Evolutionary conservation across 495 filamentous ascomycete genomes (phyloP).

Genomic region (Parmelia sp.): DNA sequence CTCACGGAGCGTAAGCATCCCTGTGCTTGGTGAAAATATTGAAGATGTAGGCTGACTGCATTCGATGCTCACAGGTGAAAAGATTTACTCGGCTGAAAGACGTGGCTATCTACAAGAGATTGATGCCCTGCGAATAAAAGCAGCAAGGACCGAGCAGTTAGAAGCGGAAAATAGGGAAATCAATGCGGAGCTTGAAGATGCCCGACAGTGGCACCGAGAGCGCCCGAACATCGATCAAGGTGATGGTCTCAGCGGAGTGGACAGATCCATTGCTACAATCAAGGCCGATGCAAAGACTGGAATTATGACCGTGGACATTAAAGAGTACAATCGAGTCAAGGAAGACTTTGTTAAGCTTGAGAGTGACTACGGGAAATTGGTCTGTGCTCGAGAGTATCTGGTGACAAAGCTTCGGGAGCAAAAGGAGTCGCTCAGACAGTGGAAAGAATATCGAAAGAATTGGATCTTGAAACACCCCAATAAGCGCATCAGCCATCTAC

Average conservation of each 20-base stretch:
- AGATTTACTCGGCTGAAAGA: conserved; percentile 15
- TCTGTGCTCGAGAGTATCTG: conserved; percentile 24
- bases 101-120: conserved; percentile 27
- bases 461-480: conserved; percentile 19
- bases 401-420: conserved; percentile 18
- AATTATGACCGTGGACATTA: background rate
- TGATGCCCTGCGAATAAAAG: conserved; percentile 27
- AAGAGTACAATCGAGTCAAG: conserved; percentile 13
- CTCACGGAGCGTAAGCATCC: conserved; percentile 10
- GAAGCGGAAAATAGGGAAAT: conserved; percentile 20
- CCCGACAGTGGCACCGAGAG: conserved; percentile 7
- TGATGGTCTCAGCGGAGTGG: background rate
- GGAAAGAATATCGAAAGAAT: conserved; percentile 27
- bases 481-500: conserved; percentile 7
- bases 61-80: conserved; percentile 2
- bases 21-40: background rate
- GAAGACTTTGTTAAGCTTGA: background rate
- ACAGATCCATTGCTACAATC: background rate
- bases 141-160: conserved; percentile 10
- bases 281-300: background rate
- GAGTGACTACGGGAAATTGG: conserved; percentile 19
- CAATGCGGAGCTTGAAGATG: conserved; percentile 25
- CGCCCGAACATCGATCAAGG: no score
- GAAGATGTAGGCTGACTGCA: background rate
- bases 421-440: conserved; percentile 30